A percentile compares a stretch with the other conserved stretches of the same genome.
Conservation (phyloP, 306 rosid species). For the Quercus suber region DNA sequence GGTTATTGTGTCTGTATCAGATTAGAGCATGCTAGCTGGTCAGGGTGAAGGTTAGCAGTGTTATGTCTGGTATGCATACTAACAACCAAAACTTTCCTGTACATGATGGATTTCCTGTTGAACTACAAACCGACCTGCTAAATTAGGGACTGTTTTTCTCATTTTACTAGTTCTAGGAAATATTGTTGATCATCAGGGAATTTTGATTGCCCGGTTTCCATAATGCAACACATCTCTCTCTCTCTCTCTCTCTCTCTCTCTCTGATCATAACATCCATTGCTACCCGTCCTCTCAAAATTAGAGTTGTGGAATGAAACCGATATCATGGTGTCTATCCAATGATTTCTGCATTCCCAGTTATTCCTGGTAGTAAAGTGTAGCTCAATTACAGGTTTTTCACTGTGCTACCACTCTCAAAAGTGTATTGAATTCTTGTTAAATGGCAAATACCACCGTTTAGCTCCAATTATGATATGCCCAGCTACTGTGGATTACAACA, state of each 20-base stretch:
- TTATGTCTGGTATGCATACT: neutral
- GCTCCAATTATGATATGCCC: neutral
- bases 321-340: too few relatives aligned
- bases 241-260: too few relatives aligned
- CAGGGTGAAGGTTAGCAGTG: neutral
- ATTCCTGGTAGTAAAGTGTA: too few relatives aligned
- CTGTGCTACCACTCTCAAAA: too few relatives aligned
- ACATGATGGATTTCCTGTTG: neutral
- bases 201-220: too few relatives aligned
- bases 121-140: neutral
- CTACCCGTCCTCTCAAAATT: too few relatives aligned
- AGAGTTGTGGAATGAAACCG: too few relatives aligned
- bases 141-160: neutral
- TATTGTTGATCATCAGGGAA: neutral
- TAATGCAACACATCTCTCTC: too few relatives aligned
- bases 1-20: neutral
- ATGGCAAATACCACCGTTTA: neutral
- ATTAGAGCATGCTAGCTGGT: neutral
- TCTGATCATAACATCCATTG: too few relatives aligned
- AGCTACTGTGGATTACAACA: neutral
- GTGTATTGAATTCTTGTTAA: too few relatives aligned
- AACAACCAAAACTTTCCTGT: neutral
- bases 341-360: too few relatives aligned
- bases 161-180: neutral
- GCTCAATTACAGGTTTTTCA: too few relatives aligned